Evolutionary conservation across 2,329 filamentous ascomycete species (phyloP).

Genomic region (Berkeleyomyces basicola): DNA sequence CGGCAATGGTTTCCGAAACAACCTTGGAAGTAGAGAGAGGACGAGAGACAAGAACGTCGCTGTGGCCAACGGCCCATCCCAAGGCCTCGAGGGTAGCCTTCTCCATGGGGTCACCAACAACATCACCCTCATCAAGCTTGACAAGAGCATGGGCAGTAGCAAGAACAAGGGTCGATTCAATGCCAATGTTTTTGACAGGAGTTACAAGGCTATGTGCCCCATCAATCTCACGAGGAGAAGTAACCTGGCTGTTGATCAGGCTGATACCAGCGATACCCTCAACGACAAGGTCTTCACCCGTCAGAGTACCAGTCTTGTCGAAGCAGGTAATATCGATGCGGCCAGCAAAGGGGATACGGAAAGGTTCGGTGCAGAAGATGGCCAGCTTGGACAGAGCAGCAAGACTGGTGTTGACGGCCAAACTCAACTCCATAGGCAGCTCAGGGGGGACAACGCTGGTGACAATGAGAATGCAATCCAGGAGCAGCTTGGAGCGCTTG

Average conservation of each 20-base stretch:
- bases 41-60: slow-evolving; percentile 67
- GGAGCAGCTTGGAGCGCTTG: slow-evolving; percentile 89
- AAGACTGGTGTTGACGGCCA: slow-evolving; percentile 94
- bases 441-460: slow-evolving; percentile 98
- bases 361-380: slow-evolving; percentile 97
- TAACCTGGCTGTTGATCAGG: slow-evolving; percentile 44
- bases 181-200: slow-evolving; percentile 49
- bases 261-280: slow-evolving; percentile 87
- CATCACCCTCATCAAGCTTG: slow-evolving; percentile 88
- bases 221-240: slow-evolving; percentile 51
- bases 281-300: slow-evolving; percentile 89
- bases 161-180: slow-evolving; percentile 81
- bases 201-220: slow-evolving; percentile 70
- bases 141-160: slow-evolving; percentile 92
- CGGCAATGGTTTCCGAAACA: slow-evolving; percentile 31
- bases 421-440: slow-evolving; percentile 90
- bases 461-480: slow-evolving; percentile 94
- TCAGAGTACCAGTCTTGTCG: slow-evolving; percentile 94
- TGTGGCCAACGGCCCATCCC: slow-evolving; percentile 81
- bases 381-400: slow-evolving; percentile 87
- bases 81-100: slow-evolving; percentile 83
- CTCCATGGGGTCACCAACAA: slow-evolving; percentile 98
- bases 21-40: slow-evolving; percentile 26
- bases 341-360: slow-evolving; percentile 91
- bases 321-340: slow-evolving; percentile 95